Evolutionary conservation across 2,329 filamentous ascomycete species (phyloP), one percentile per base, ranked within the genome.

Genomic region (Claviceps purpurea): DNA sequence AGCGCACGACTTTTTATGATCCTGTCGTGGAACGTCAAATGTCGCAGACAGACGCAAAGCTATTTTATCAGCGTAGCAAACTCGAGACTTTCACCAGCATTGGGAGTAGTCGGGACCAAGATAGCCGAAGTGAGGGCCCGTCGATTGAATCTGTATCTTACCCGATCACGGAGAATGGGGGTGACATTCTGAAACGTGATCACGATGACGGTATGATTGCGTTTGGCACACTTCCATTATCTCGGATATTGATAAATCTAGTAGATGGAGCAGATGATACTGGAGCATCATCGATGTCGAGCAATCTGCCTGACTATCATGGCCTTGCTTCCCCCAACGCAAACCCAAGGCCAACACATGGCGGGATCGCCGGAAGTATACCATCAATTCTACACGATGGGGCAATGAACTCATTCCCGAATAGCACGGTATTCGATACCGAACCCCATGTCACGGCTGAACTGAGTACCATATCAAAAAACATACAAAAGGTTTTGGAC

Each of bases 1-100:
- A 76, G 55, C 84, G 84, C 64, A 95, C 89, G 8, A 87, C 90
- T 20, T 94, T 89, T 64, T 96, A 95, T 70, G 90, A 96, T 68
- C 89, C 91, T 62, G 85, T 91, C 50, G 87, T 88, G 50, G 93
- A 98, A 69, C 94, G 93, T 62, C 87, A 91, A 63, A 86, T 95
- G 82, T 94, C 85, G 62, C 89, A 95, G 67, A 84, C 87, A 26
- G 93, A 98, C 65, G 88, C 91, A 54, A 97, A 95, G 68, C 78
- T 96, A 56, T 95, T 97, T 71, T 98, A 95, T 67, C 91, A 96
- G 70, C 79, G 87, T 58, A 89, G 88, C 68, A 87, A 89, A 67
- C 73, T 83, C 53, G 85, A 84, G 56, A 52, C 62, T 62, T 58
- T 74, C 66, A 60, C 58, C 58, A 49, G 48, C 20, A 40, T 13